Evolutionary conservation across 331 rosid species (phyloP).

Genomic region (Pyracantha coccinea): DNA sequence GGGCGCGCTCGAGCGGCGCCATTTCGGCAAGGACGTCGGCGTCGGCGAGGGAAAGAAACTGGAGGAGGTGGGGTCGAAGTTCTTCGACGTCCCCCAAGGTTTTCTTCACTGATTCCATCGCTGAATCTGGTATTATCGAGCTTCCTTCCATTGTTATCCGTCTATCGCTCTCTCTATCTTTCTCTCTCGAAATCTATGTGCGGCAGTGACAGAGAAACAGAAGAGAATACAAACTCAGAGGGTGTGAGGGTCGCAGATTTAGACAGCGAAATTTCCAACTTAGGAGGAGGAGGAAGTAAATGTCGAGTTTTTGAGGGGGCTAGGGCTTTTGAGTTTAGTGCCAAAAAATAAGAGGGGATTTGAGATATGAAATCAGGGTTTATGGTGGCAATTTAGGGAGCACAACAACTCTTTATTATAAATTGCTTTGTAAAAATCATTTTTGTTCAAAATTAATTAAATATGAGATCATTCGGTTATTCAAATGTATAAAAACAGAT

Average conservation of each 20-base stretch:
- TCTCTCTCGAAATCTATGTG: not conserved
- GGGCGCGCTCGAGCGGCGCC: constrained; percentile 86
- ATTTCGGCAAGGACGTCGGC: constrained; percentile 53
- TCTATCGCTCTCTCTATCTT: not conserved
- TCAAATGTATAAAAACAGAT: too few relatives aligned
- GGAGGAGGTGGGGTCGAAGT: constrained; percentile 34
- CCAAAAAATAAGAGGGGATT: too few relatives aligned
- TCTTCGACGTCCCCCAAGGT: constrained; percentile 44
- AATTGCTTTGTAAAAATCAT: too few relatives aligned
- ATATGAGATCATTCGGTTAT: fast-evolving
- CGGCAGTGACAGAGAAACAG: not conserved
- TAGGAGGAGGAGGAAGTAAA: not conserved
- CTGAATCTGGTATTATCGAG: constrained; percentile 52
- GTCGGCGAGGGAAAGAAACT: constrained; percentile 52
- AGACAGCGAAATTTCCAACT: not conserved
- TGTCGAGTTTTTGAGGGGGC: not conserved
- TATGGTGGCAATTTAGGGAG: not conserved
- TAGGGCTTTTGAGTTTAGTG: not conserved
- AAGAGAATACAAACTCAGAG: not conserved
- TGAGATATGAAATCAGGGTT: not conserved
- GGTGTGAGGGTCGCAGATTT: not conserved
- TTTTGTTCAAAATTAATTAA: fast-evolving
- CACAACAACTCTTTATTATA: not conserved
- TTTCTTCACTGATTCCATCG: constrained; percentile 48
- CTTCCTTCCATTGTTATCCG: constrained; percentile 35